These are phyloP conservation scores for Platismatia glauca DNA, from an alignment of 495 filamentous ascomycete genomes.

Conservation along the genomic window DNA sequence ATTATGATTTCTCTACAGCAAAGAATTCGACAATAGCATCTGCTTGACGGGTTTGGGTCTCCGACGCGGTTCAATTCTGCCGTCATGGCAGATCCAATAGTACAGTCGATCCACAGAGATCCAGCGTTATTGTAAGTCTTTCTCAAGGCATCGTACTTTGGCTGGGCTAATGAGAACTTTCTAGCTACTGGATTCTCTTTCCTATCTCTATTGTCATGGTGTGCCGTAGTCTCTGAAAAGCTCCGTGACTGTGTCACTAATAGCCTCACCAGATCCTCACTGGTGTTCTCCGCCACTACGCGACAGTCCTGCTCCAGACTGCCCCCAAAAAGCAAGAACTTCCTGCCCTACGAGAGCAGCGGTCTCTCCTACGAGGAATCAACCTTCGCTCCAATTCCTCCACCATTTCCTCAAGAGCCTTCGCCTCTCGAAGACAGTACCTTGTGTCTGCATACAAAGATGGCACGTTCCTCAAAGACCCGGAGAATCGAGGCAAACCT, in stretches of 20 bases:
- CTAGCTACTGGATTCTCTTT: conserved; percentile 94
- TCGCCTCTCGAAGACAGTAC: conserved; percentile 68
- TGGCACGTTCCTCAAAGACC: conserved; percentile 83
- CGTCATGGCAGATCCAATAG: conserved; percentile 70
- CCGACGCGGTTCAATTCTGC: conserved; percentile 3
- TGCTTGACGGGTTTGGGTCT: neutral
- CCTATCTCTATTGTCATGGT: conserved; percentile 98
- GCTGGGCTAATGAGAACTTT: conserved; percentile 7
- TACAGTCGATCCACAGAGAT: conserved; percentile 97
- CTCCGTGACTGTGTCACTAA: conserved; percentile 8
- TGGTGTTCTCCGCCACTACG: conserved; percentile 92
- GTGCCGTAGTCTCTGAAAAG: conserved; percentile 21
- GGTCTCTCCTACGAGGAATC: conserved; percentile 74
- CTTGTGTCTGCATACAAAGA: conserved; percentile 70
- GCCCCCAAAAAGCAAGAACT: conserved; percentile 74
- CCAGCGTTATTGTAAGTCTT: conserved; percentile 81
- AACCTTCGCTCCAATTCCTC: conserved; percentile 73
- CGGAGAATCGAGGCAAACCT: conserved; percentile 72
- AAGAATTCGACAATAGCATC: conserved; percentile 3
- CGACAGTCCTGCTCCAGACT: conserved; percentile 76
- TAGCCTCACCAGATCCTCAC: conserved; percentile 62
- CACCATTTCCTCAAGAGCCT: conserved; percentile 64
- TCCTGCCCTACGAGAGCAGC: conserved; percentile 75
- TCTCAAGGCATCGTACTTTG: neutral
- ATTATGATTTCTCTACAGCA: neutral